Evolutionary conservation across 345 rosid species (phyloP).

Genomic region (Salix suchowensis): DNA sequence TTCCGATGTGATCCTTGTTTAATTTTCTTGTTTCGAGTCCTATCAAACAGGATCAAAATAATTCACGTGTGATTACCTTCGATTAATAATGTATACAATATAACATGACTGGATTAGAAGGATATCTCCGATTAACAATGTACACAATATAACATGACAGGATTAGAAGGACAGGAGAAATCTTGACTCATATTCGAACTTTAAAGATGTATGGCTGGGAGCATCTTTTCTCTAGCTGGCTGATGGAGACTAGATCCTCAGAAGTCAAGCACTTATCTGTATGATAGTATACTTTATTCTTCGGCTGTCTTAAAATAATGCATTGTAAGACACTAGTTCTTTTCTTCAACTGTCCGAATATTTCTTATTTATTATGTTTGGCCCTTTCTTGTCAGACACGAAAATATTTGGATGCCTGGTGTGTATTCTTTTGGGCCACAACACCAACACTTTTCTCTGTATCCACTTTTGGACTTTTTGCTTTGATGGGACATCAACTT

Average conservation of each 20-base stretch:
- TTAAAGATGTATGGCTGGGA: slow-evolving; percentile 93
- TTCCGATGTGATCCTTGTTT: background rate
- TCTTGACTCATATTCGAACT: slow-evolving; percentile 73
- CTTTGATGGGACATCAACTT: slow-evolving; percentile 88
- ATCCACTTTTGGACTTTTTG: slow-evolving; percentile 74
- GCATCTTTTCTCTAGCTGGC: slow-evolving; percentile 65
- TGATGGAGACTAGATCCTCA: slow-evolving; percentile 64
- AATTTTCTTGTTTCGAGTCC: background rate
- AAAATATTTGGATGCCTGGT: slow-evolving; percentile 96
- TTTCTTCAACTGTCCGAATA: background rate
- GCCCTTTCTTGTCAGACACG: slow-evolving; percentile 51
- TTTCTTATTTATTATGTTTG: slow-evolving; percentile 3
- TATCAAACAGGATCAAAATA: background rate
- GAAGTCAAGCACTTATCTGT: slow-evolving; percentile 88
- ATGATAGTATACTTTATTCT: slow-evolving; percentile 19
- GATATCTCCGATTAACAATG: slow-evolving; percentile 12
- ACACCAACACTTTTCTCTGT: slow-evolving; percentile 91
- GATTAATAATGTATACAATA: slow-evolving; percentile 7
- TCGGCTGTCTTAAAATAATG: background rate
- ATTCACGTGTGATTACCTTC: background rate
- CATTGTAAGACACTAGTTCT: slow-evolving; percentile 1
- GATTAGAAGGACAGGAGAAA: slow-evolving; percentile 86
- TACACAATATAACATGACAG: slow-evolving; percentile 35
- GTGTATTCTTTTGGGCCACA: slow-evolving; percentile 98
- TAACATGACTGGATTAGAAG: slow-evolving; percentile 60